These are phyloP conservation scores for Medicago arabica DNA, from an alignment of 306 rosid species.

Conservation along the genomic window DNA sequence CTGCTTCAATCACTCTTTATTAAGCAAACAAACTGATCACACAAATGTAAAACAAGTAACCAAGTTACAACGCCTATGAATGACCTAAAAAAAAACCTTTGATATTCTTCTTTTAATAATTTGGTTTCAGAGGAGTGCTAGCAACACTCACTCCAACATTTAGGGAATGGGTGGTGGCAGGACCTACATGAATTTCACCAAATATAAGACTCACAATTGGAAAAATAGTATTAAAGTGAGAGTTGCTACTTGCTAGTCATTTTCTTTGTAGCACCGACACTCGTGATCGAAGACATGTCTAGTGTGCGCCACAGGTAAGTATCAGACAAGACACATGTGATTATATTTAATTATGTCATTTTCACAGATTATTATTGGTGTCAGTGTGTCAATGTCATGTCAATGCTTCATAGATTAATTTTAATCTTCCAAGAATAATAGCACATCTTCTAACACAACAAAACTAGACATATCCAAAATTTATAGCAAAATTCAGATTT, in stretches of 20 bases:
- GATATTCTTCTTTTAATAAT: not conserved
- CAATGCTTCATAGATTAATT: not conserved
- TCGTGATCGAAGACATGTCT: no score
- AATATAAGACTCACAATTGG: no score
- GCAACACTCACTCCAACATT: not conserved
- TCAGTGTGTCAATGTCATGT: no score
- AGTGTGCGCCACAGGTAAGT: no score
- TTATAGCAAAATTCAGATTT: not conserved
- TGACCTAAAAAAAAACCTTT: not conserved
- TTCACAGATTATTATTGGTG: no score
- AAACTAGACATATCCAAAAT: not conserved
- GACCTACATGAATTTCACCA: not conserved
- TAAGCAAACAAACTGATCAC: not conserved
- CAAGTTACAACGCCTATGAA: not conserved
- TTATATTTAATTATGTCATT: no score
- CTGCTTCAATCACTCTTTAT: not conserved
- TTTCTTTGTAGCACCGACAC: no score
- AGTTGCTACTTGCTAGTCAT: not conserved
- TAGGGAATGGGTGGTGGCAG: not conserved
- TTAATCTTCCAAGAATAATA: not conserved
- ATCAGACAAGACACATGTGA: no score
- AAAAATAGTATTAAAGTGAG: not conserved
- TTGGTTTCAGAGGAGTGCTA: not conserved
- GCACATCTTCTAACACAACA: not conserved
- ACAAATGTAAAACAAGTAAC: constrained; percentile 5